Conservation (phyloP, 441 rosid genomes). For the Iberis amara region DNA sequence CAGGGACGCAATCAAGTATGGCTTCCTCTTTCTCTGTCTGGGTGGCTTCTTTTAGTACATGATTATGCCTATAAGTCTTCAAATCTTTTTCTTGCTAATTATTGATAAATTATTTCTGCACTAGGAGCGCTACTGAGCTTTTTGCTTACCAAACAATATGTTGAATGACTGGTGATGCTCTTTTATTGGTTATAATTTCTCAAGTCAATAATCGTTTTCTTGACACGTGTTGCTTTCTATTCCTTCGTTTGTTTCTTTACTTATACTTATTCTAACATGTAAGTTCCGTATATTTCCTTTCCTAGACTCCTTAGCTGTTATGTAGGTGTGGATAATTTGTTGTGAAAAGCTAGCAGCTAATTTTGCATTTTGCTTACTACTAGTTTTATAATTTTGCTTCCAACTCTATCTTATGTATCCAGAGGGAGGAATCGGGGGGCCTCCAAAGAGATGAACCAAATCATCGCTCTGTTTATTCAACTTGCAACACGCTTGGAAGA, state of each 20-base stretch:
- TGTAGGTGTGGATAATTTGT: conserved; percentile 13
- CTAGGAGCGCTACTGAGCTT: conserved; percentile 5
- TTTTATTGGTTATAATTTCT: conserved; percentile 6
- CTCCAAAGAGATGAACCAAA: conserved; percentile 71
- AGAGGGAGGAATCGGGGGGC: conserved; percentile 80
- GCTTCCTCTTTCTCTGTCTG: conserved; percentile 18
- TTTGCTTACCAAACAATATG: conserved; percentile 17
- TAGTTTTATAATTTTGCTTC: conserved; percentile 20
- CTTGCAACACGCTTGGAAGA: conserved; percentile 89
- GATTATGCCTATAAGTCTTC: conserved; percentile 10
- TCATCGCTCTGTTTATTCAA: conserved; percentile 67
- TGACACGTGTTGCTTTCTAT: conserved; percentile 10
- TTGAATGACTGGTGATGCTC: conserved; percentile 16
- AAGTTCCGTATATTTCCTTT: conserved; percentile 3
- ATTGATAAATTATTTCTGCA: conserved; percentile 1
- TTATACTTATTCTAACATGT: conserved; percentile 6
- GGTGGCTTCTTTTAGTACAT: conserved; percentile 5
- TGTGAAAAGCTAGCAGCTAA: conserved; percentile 1
- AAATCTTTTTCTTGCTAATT: conserved; percentile 15
- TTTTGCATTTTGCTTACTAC: conserved; percentile 10
- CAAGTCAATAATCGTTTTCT: conserved; percentile 8
- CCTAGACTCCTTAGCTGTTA: conserved; percentile 21
- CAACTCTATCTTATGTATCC: conserved; percentile 31
- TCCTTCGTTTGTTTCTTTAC: conserved; percentile 10
- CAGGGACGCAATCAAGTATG: conserved; percentile 98